Evolutionary conservation across 441 rosid genomes (phyloP), one percentile per base, ranked within the genome.

Genomic region (Populus tomentosa): DNA sequence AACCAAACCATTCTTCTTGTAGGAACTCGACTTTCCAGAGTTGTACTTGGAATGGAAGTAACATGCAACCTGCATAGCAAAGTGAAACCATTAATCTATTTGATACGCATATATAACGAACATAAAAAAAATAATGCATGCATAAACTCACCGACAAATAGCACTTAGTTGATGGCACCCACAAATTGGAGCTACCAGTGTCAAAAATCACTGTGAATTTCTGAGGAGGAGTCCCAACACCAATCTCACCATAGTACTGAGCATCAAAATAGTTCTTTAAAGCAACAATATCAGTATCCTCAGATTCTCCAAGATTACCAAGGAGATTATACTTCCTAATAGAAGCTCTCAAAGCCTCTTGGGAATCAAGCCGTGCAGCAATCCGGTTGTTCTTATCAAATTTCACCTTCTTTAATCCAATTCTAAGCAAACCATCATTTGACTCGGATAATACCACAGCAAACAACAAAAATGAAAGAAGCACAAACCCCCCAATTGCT

Each of bases 101-200:
- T 30, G 32, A 30, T 30, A 30, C 32, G 32, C 32, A 30, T 3
- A 3, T 30, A 30, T 30, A 30, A 30, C 32, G 32, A 30, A 30
- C 32, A 30, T 3, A 3, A 30, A 30, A 30, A 30, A 30, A 30
- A 30, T 5, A 20, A 13, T 26, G 42, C 13, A 28, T 30, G 32
- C 50, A 75, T 72, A 64, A 66, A 85, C 94, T 87, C 77, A 92
- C 95, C 13, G 94, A 93, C 35, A 88, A 82, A 73, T 82, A 84
- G 80, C 95, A 93, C 78, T 90, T 89, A 7, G 90, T 80, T 13
- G 97, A 92, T 11, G 98, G 97, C 70, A 92, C 93, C 98, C 97
- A 93, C 79, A 93, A 80, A 80, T 93, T 91, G 76, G 98, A 88
- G 80, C 95, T 93, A 62, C 97, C 94, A 3, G 98, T 93, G 84